A percentile compares a stretch with the other conserved stretches of the same genome.
phyloP scores from a whole-genome alignment of 495 filamentous ascomycete genomes.

The Extremus antarcticus region DNA sequence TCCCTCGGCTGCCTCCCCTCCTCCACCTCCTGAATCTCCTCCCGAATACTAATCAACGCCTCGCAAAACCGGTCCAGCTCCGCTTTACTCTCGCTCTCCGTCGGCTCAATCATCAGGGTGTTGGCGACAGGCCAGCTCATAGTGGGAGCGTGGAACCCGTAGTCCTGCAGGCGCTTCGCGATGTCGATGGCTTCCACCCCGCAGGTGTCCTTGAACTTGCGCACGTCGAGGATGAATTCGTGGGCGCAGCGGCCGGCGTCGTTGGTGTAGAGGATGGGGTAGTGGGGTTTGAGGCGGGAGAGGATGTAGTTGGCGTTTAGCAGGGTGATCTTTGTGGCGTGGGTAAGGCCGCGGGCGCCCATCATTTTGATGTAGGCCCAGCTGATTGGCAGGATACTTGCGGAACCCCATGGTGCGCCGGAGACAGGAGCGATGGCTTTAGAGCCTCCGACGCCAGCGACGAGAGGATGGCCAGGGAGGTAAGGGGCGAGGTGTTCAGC shows the following conservation, averaged over 20 bases:
- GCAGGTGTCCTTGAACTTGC: constrained; percentile 69
- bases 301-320: constrained; percentile 98
- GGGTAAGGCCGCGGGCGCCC: constrained; percentile 81
- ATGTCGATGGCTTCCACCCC: constrained; percentile 94
- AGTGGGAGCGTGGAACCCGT: constrained; percentile 95
- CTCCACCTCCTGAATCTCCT: constrained; percentile 79
- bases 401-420: constrained; percentile 82
- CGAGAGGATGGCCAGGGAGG: constrained; percentile 64
- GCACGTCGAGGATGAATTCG: constrained; percentile 94
- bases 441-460: constrained; percentile 48
- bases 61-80: constrained; percentile 95
- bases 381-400: constrained; percentile 89
- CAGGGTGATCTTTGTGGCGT: constrained; percentile 86
- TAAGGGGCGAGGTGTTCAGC: constrained; percentile 66
- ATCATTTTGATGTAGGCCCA: constrained; percentile 98
- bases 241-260: constrained; percentile 79
- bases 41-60: constrained; percentile 77
- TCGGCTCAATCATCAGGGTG: constrained; percentile 98
- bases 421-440: constrained; percentile 61
- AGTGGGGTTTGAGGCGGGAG: constrained; percentile 78
- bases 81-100: constrained; percentile 84
- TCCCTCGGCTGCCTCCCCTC: constrained; percentile 64
- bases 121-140: constrained; percentile 97
- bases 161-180: constrained; percentile 95
- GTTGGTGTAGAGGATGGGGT: constrained; percentile 88